Evolutionary conservation across 257 asterid species (phyloP).

Genomic region (Paraleonurus japonicus): DNA sequence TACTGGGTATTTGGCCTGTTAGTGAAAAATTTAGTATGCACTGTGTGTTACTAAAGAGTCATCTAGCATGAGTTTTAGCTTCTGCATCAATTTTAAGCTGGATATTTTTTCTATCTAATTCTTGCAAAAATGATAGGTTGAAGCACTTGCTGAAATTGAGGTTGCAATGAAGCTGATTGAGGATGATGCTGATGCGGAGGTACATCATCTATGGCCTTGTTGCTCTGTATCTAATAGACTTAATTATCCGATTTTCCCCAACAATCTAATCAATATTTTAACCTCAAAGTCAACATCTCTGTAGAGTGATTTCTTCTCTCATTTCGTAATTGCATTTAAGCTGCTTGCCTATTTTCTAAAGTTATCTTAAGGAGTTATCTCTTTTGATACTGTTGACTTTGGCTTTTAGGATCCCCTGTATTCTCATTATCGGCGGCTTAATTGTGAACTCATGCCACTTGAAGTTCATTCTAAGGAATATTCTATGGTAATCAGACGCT

Average conservation of each 20-base stretch:
- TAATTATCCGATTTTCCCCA: background rate
- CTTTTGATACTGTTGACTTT: conserved; percentile 22
- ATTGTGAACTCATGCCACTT: conserved; percentile 68
- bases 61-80: conserved; percentile 3
- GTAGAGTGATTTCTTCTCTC: background rate
- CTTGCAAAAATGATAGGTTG: conserved; percentile 58
- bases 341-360: background rate
- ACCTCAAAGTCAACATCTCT: conserved; percentile 3
- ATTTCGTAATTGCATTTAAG: conserved; percentile 2
- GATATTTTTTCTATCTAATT: conserved; percentile 1
- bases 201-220: conserved; percentile 23
- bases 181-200: conserved; percentile 62
- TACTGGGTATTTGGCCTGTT: conserved; percentile 10
- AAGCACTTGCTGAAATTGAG: conserved; percentile 95
- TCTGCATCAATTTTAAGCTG: conserved; percentile 5
- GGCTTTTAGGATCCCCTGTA: conserved; percentile 72
- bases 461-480: conserved; percentile 62
- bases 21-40: background rate
- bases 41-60: background rate
- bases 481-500: conserved; percentile 49
- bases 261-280: conserved; percentile 1
- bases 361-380: background rate
- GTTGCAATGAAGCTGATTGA: conserved; percentile 82
- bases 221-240: conserved; percentile 11
- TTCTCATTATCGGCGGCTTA: conserved; percentile 72